phyloP scores from a whole-genome alignment of 805 yeast species.

The Saturnispora ahearnii region DNA sequence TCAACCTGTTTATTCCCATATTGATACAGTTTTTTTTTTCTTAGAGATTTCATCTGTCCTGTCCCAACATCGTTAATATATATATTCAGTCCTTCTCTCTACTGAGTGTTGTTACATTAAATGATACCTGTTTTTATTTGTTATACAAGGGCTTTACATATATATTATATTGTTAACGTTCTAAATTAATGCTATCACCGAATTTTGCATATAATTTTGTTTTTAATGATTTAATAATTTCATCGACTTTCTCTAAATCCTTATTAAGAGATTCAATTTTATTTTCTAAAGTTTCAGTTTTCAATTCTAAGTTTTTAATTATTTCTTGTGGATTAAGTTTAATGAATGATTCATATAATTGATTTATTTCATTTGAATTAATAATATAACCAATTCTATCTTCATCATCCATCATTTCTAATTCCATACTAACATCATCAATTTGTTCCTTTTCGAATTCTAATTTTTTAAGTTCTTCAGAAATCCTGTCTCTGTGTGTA shows the following conservation, averaged over 20 bases:
- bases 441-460: slow-evolving; percentile 75
- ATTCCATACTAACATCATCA: slow-evolving; percentile 76
- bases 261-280: slow-evolving; percentile 39
- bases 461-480: slow-evolving; percentile 38
- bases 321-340: slow-evolving; percentile 58
- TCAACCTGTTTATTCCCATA: too few relatives aligned
- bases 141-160: too few relatives aligned
- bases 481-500: slow-evolving; percentile 52
- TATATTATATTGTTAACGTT: slow-evolving; percentile 31
- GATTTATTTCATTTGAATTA: slow-evolving; percentile 41
- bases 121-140: too few relatives aligned
- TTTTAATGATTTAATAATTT: slow-evolving; percentile 53
- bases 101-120: too few relatives aligned
- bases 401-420: slow-evolving; percentile 77
- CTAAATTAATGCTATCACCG: slow-evolving; percentile 83
- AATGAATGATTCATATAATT: slow-evolving; percentile 72
- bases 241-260: slow-evolving; percentile 43
- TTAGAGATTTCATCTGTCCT: too few relatives aligned
- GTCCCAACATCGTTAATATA: too few relatives aligned
- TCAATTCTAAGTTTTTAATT: slow-evolving; percentile 56
- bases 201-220: slow-evolving; percentile 75
- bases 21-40: too few relatives aligned
- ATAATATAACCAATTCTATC: slow-evolving; percentile 66
- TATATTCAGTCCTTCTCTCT: too few relatives aligned
- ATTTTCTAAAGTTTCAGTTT: slow-evolving; percentile 42